Evolutionary conservation across 257 asterid species (phyloP).

Genomic region (Nicotiana knightiana): DNA sequence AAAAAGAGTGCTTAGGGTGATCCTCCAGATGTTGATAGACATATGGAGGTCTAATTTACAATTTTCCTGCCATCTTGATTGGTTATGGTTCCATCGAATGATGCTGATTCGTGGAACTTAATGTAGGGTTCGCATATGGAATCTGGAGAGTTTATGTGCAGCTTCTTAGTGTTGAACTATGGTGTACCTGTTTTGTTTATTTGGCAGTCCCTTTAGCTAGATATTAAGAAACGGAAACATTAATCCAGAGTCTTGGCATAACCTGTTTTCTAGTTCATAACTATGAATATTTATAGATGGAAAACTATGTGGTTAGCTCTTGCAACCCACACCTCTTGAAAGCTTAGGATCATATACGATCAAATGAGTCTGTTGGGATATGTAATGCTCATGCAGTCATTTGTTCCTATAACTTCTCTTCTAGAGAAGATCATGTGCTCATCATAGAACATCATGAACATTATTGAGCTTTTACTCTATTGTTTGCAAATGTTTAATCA

Average conservation of each 20-base stretch:
- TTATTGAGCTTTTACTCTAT: not conserved
- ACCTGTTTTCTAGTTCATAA: not conserved
- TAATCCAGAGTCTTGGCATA: not conserved
- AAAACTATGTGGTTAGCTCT: not conserved
- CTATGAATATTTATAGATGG: not conserved
- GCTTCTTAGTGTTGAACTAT: not conserved
- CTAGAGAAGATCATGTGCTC: no score
- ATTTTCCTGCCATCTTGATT: not conserved
- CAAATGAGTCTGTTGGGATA: not conserved
- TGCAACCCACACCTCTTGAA: not conserved
- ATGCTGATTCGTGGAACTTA: not conserved
- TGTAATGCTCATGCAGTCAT: not conserved
- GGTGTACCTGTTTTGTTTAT: not conserved
- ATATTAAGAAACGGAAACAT: not conserved
- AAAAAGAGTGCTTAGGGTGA: not conserved
- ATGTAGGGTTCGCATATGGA: not conserved
- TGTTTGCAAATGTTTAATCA: not conserved
- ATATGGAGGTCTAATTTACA: not conserved
- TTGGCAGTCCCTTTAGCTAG: not conserved
- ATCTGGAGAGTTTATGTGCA: not conserved
- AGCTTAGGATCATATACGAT: not conserved
- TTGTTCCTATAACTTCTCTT: not conserved
- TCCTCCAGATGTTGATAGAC: not conserved
- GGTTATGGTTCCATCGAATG: not conserved
- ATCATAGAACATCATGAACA: no score